phyloP scores from a whole-genome alignment of 805 yeast genomes.

The Cyberlindnera mississippiensis region DNA sequence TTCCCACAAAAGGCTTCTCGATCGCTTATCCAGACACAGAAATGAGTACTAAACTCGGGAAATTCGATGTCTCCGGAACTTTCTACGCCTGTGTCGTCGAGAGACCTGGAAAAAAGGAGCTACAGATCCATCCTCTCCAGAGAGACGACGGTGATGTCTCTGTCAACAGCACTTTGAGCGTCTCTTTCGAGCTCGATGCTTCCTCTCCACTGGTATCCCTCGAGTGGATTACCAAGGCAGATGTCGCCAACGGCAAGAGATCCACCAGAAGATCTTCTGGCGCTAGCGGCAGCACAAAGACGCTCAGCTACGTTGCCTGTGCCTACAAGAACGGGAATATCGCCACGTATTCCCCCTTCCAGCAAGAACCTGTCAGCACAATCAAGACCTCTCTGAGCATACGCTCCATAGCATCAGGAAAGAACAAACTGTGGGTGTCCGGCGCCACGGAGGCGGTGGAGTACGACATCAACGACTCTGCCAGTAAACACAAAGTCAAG shows the following conservation, averaged over 20 bases:
- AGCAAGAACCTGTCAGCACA: conserved; percentile 36
- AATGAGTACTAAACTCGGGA: conserved; percentile 14
- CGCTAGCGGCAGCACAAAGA: conserved; percentile 14
- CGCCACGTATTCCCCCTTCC: conserved; percentile 40
- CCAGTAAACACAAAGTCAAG: conserved; percentile 9
- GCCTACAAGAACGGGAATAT: conserved; percentile 36
- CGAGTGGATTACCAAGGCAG: conserved; percentile 33
- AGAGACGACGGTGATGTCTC: conserved; percentile 17
- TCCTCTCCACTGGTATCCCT: conserved; percentile 35
- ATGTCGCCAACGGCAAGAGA: conserved; percentile 14
- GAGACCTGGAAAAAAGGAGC: conserved; percentile 43
- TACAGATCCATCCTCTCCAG: conserved; percentile 36
- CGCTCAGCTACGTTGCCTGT: conserved; percentile 30
- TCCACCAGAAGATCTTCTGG: conserved; percentile 28
- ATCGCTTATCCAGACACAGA: neutral
- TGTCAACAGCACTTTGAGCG: conserved; percentile 23
- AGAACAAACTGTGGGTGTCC: conserved; percentile 29
- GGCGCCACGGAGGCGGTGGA: conserved; percentile 21
- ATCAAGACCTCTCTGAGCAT: conserved; percentile 30
- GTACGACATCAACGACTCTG: conserved; percentile 18
- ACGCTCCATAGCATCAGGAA: conserved; percentile 11
- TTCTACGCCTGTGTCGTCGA: conserved; percentile 38
- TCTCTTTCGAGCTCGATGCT: conserved; percentile 38
- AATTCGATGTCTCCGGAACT: conserved; percentile 30
- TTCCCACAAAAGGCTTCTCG: neutral